These are phyloP conservation scores for Incumbomyces lentus DNA, from an alignment of 2,329 filamentous ascomycete species.

Conservation along the genomic window DNA sequence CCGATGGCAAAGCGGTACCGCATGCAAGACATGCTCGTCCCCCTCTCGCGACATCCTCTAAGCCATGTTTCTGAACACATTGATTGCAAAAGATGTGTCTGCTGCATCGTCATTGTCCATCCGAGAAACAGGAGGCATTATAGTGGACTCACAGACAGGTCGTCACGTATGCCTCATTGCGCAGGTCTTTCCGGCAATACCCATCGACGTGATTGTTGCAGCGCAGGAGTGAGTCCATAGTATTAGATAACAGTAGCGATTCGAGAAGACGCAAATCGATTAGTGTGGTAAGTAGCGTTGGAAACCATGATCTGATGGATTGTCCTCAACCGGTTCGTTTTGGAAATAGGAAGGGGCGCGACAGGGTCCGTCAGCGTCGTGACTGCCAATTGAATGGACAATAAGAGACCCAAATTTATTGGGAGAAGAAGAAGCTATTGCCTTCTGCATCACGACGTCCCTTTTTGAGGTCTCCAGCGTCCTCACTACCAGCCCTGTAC, in stretches of 20 bases:
- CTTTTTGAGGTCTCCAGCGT: conserved; percentile 47
- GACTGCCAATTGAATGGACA: neutral
- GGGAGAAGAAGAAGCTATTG: conserved; percentile 79
- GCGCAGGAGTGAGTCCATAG: conserved; percentile 36
- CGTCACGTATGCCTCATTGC: conserved; percentile 67
- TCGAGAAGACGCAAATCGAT: no score
- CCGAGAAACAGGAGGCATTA: neutral
- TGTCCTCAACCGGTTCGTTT: no score
- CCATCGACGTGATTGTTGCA: conserved; percentile 58
- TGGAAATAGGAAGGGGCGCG: no score
- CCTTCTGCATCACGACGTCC: conserved; percentile 73
- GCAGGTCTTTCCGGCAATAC: conserved; percentile 61
- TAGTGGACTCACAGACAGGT: conserved; percentile 61
- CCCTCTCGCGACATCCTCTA: conserved; percentile 46
- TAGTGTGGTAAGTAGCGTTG: no score
- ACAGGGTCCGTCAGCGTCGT: neutral
- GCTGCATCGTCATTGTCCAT: conserved; percentile 9
- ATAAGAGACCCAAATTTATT: conserved; percentile 1
- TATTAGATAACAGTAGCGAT: neutral
- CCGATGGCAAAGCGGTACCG: conserved; percentile 53
- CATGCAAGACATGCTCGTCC: conserved; percentile 66
- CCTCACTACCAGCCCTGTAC: conserved; percentile 83
- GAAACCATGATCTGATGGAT: no score
- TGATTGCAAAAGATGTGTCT: conserved; percentile 78
- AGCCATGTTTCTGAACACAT: conserved; percentile 57